phyloP scores from a whole-genome alignment of 352 stramenopile species.

The Pythium grandisporangium region DNA sequence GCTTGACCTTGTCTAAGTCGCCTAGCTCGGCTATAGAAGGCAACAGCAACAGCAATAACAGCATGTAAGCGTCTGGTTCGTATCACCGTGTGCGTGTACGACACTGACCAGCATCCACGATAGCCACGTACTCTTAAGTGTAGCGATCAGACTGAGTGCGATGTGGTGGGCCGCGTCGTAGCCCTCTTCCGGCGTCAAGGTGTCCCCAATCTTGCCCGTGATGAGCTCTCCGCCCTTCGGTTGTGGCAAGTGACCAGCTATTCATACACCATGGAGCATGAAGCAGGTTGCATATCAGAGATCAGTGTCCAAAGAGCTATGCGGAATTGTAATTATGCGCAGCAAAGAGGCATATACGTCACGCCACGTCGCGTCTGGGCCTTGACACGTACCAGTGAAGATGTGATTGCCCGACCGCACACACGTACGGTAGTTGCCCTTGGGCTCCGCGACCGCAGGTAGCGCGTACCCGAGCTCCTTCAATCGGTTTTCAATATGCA shows the following conservation, averaged over 20 bases:
- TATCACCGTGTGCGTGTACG: constrained; percentile 3
- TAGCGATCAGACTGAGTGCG: constrained; percentile 87
- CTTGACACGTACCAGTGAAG: constrained; percentile 41
- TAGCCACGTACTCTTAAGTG: constrained; percentile 70
- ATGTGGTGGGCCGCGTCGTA: constrained; percentile 87
- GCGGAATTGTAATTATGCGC: neutral
- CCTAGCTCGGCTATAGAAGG: constrained; percentile 56
- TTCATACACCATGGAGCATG: too few relatives aligned
- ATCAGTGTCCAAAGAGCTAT: too few relatives aligned
- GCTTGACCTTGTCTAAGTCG: constrained; percentile 91
- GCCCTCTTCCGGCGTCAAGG: constrained; percentile 83
- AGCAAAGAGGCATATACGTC: neutral
- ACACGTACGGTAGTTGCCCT: constrained; percentile 87
- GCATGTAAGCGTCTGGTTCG: too few relatives aligned
- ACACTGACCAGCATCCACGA: neutral
- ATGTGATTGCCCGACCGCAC: constrained; percentile 80
- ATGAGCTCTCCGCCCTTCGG: constrained; percentile 69
- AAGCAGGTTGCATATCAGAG: too few relatives aligned
- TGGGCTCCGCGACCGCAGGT: constrained; percentile 71
- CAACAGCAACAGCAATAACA: constrained; percentile 3
- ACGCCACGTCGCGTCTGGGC: too few relatives aligned
- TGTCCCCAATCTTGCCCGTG: constrained; percentile 83
- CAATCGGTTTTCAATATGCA: constrained; percentile 80
- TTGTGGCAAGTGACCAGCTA: constrained; percentile 77
- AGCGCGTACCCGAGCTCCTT: constrained; percentile 81